Percentiles rank a stretch among this genome's conserved stretches.
phyloP scores from a whole-genome alignment of 176 grass and related monocot genomes.

The Oryza meridionalis region DNA sequence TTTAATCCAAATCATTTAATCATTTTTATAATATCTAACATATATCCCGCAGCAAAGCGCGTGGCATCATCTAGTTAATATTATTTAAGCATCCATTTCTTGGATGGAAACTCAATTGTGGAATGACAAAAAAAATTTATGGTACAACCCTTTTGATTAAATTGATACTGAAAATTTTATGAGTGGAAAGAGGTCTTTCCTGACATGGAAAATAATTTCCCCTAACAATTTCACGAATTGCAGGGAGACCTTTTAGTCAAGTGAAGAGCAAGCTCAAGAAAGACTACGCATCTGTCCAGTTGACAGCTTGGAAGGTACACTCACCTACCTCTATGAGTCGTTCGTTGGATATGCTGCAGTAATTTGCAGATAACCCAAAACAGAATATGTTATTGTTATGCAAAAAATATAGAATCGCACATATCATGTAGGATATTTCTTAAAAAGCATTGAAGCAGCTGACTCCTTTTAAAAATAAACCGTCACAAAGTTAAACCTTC shows the following conservation, averaged over 20 bases:
- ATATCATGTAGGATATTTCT: too few species aligned
- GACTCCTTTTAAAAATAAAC: too few species aligned
- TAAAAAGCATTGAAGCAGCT: too few species aligned
- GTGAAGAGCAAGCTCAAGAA: conserved; percentile 78
- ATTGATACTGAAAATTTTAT: not conserved
- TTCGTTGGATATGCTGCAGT: conserved; percentile 5
- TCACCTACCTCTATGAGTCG: not conserved
- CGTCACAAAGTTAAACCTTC: too few species aligned
- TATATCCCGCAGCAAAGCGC: too few species aligned
- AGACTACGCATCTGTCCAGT: conserved; percentile 68
- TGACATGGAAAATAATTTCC: conserved; percentile 29
- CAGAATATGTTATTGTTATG: too few species aligned
- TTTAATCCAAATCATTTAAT: too few species aligned
- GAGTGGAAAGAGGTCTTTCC: not conserved
- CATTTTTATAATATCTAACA: too few species aligned
- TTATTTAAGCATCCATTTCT: not conserved
- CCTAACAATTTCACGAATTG: conserved; percentile 15
- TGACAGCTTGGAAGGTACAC: conserved; percentile 87
- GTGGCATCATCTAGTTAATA: not conserved
- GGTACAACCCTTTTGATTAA: not conserved
- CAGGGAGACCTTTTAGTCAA: conserved; percentile 79
- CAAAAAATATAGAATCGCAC: too few species aligned
- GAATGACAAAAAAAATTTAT: not conserved
- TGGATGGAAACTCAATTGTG: not conserved
- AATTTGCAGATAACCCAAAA: too few species aligned